Conservation (phyloP, 23 red algal species). For the Gracilaria domingensis region DNA sequence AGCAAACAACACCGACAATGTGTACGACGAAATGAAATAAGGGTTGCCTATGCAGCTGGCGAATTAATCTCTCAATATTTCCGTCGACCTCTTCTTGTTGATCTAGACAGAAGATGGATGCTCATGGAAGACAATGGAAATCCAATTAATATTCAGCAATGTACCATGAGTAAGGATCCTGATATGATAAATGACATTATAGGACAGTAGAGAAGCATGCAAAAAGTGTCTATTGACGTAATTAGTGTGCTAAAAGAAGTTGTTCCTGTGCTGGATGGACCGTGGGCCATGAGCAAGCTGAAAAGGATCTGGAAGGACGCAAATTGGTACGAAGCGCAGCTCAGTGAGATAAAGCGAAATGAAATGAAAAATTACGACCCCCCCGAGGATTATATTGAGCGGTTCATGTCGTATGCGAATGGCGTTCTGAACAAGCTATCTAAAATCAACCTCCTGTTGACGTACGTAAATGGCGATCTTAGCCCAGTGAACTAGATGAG, state of each 20-base stretch:
- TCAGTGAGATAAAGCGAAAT: background rate
- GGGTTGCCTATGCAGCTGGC: background rate
- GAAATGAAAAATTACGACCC: background rate
- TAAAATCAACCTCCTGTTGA: background rate
- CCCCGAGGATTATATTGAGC: background rate
- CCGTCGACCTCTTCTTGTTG: background rate
- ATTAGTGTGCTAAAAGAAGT: background rate
- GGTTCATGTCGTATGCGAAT: background rate
- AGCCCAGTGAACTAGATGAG: background rate
- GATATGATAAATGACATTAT: background rate
- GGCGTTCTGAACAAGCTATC: background rate
- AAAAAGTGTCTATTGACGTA: background rate
- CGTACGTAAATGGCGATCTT: background rate
- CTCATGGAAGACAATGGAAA: slow-evolving; percentile 13
- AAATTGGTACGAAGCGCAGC: background rate
- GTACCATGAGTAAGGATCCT: background rate
- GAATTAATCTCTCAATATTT: background rate
- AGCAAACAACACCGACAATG: background rate
- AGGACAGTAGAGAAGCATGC: background rate
- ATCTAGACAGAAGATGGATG: background rate
- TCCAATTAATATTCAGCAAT: background rate
- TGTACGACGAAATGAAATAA: background rate
- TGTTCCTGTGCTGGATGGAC: background rate
- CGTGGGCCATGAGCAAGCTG: background rate
- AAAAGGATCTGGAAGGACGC: background rate